Conservation (phyloP, 1,284 basidiomycete genomes). For the Malassezia restricta region DNA sequence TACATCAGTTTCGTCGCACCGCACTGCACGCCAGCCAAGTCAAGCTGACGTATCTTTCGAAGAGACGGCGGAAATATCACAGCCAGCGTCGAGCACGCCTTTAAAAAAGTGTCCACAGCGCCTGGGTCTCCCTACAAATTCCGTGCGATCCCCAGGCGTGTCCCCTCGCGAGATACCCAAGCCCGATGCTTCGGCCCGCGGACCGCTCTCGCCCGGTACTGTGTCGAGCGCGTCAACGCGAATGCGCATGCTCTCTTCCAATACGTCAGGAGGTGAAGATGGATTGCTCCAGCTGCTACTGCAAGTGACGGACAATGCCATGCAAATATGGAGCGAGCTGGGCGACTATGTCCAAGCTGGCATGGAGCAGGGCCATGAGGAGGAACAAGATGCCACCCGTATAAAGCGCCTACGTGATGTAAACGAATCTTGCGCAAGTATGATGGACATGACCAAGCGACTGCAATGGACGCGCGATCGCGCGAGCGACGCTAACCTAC, state of each 20-base stretch:
- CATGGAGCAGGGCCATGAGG: background rate
- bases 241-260: background rate
- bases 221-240: background rate
- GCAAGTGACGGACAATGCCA: constrained; percentile 30
- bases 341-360: constrained; percentile 22
- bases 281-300: constrained; percentile 28
- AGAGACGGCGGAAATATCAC: constrained; percentile 4
- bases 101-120: background rate
- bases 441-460: constrained; percentile 15
- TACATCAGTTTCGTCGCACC: background rate
- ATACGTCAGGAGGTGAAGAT: constrained; percentile 18
- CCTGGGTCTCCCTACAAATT: background rate
- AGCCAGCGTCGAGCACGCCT: background rate
- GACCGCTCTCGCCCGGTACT: background rate
- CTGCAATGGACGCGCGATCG: constrained; percentile 1
- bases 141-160: background rate
- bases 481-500: constrained; percentile 3
- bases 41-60: background rate
- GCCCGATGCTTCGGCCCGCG: background rate
- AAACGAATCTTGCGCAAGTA: constrained; percentile 1
- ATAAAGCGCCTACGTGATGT: constrained; percentile 11
- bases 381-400: background rate
- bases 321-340: constrained; percentile 28
- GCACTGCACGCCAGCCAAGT: background rate
- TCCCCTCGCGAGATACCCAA: background rate